Conservation (phyloP, 371 early-diverging fungal genomes). For the Mortierella sp. region DNA sequence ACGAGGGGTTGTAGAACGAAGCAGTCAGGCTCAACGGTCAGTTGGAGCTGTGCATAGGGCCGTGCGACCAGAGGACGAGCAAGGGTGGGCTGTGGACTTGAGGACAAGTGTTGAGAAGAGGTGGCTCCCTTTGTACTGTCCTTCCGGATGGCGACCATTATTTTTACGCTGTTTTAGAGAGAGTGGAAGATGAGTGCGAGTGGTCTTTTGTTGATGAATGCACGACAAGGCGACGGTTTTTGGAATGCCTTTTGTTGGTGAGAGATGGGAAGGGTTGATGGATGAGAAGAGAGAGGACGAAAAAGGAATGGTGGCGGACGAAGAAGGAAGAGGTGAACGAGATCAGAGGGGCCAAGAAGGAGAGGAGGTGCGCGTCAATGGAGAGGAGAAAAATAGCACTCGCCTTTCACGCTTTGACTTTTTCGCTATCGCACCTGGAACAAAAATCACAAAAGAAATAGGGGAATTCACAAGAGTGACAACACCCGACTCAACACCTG, state of each 20-base stretch:
- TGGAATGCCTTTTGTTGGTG: neutral
- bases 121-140: neutral
- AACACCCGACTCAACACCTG: slow-evolving; percentile 6
- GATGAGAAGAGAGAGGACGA: neutral
- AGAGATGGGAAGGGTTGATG: neutral
- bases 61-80: slow-evolving; percentile 15
- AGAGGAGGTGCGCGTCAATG: neutral
- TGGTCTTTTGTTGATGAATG: neutral
- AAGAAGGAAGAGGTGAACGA: neutral
- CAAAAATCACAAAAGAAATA: neutral
- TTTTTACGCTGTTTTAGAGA: neutral
- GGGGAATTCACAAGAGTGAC: neutral
- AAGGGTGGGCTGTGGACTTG: slow-evolving; percentile 1
- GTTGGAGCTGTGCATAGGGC: slow-evolving; percentile 32
- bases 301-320: neutral
- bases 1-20: slow-evolving; percentile 34
- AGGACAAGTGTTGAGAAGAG: neutral
- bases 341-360: neutral
- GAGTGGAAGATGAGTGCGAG: neutral
- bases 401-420: neutral
- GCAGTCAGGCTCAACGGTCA: slow-evolving; percentile 46
- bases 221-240: no score
- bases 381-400: neutral
- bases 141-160: neutral
- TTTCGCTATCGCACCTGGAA: no score